Evolutionary conservation across 2,329 filamentous ascomycete genomes (phyloP).

Genomic region (Ceratocystis colombiana): DNA sequence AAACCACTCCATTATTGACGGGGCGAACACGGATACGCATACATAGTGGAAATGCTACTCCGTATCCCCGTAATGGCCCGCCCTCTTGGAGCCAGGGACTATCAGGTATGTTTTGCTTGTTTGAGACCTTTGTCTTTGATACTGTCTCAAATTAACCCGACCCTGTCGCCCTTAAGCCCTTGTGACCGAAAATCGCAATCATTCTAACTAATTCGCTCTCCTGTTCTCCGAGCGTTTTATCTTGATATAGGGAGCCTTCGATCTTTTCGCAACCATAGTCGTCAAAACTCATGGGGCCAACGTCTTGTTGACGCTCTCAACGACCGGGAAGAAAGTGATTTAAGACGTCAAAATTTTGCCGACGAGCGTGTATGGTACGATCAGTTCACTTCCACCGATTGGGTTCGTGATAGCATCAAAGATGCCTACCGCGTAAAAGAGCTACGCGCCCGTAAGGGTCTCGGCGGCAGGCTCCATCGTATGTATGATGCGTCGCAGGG

Average conservation of each 20-base stretch:
- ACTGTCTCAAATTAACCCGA: not conserved
- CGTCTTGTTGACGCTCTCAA: conserved; percentile 54
- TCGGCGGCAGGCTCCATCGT: conserved; percentile 66
- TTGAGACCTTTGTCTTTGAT: not conserved
- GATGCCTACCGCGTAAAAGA: conserved; percentile 83
- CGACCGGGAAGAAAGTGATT: conserved; percentile 47
- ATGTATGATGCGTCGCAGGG: conserved; percentile 82
- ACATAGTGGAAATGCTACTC: conserved; percentile 30
- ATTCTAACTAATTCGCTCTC: no score
- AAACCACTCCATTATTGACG: conserved; percentile 38
- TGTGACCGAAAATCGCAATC: not conserved
- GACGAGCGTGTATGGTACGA: conserved; percentile 97
- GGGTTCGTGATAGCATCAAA: conserved; percentile 95
- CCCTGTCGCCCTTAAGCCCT: not conserved
- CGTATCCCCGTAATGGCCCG: conserved; percentile 18
- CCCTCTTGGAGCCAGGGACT: conserved; percentile 38
- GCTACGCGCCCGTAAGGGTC: conserved; percentile 68
- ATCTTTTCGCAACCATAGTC: conserved; percentile 43
- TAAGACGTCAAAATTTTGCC: conserved; percentile 55
- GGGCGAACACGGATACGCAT: conserved; percentile 39
- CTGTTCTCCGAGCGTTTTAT: not conserved
- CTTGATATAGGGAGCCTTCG: conserved; percentile 30
- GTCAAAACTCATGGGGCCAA: conserved; percentile 49
- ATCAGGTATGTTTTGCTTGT: conserved; percentile 33
- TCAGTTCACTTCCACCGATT: conserved; percentile 94